These are phyloP conservation scores for Eremothecium cymbalariae DNA, from an alignment of 1,139 yeast genomes.

Conservation along the genomic window DNA sequence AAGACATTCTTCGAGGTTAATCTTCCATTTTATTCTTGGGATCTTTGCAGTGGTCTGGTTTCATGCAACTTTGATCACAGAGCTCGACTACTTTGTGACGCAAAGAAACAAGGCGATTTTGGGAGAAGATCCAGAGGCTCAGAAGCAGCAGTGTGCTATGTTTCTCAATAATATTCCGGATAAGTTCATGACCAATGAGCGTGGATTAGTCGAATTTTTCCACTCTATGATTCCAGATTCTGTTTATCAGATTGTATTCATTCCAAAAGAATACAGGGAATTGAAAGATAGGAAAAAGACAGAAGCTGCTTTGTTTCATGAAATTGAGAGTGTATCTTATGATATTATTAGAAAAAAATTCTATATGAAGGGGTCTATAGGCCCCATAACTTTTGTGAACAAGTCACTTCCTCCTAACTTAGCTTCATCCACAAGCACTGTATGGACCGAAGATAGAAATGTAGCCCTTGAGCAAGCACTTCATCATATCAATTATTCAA, in stretches of 20 bases:
- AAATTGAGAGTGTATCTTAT: slow-evolving; percentile 37
- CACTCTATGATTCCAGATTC: slow-evolving; percentile 20
- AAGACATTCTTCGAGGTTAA: slow-evolving; percentile 38
- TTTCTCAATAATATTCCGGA: slow-evolving; percentile 45
- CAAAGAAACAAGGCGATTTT: slow-evolving; percentile 32
- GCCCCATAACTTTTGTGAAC: neutral
- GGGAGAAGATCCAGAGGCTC: slow-evolving; percentile 32
- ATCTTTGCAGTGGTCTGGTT: slow-evolving; percentile 45
- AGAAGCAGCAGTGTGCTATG: slow-evolving; percentile 35
- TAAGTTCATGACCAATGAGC: slow-evolving; percentile 30
- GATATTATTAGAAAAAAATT: slow-evolving; percentile 14
- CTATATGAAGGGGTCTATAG: neutral
- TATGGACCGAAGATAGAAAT: neutral
- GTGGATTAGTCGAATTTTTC: slow-evolving; percentile 31
- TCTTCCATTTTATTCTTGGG: slow-evolving; percentile 49
- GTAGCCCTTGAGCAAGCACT: neutral
- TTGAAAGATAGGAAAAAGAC: slow-evolving; percentile 25
- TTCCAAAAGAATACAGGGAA: slow-evolving; percentile 37
- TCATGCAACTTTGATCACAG: slow-evolving; percentile 45
- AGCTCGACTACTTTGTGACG: slow-evolving; percentile 39
- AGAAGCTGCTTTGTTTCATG: slow-evolving; percentile 33
- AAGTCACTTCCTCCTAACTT: neutral
- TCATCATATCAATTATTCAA: neutral
- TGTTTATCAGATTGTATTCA: slow-evolving; percentile 43
- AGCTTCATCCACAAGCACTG: neutral